A percentile compares a stretch with the other conserved stretches of the same genome.
Evolutionary conservation across 1,284 basidiomycete species (phyloP).

Genomic region (Ustilago bromivora): DNA sequence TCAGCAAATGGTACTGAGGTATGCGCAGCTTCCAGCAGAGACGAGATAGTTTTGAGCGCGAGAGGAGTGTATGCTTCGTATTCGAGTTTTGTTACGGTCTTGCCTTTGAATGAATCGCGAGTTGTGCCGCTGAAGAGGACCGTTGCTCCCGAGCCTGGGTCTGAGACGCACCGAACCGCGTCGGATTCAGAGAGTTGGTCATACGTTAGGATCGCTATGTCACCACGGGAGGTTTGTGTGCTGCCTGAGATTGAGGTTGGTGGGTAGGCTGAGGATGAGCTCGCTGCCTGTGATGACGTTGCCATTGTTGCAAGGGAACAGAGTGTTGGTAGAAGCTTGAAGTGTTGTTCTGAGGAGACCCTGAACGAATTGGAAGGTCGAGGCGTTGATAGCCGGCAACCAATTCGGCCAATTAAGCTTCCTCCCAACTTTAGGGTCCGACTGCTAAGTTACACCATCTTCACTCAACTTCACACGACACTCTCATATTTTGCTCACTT

Average conservation of each 20-base stretch:
- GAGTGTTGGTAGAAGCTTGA: neutral
- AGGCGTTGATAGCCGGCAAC: conserved; percentile 14
- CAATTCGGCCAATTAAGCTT: conserved; percentile 17
- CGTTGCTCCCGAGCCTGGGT: conserved; percentile 53
- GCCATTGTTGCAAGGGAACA: conserved; percentile 7
- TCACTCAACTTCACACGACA: neutral
- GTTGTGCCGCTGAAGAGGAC: conserved; percentile 82
- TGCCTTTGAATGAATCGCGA: conserved; percentile 77
- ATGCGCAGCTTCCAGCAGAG: conserved; percentile 33
- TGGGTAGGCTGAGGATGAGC: conserved; percentile 11
- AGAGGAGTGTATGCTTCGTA: conserved; percentile 84
- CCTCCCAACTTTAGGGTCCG: conserved; percentile 7
- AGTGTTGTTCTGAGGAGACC: neutral
- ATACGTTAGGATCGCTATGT: conserved; percentile 54
- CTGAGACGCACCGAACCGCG: conserved; percentile 37
- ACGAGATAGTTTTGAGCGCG: conserved; percentile 77
- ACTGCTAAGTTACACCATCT: neutral
- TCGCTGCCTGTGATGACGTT: neutral
- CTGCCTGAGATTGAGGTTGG: conserved; percentile 20
- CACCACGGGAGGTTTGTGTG: conserved; percentile 21
- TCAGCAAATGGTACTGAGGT: conserved; percentile 27
- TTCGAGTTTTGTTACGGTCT: conserved; percentile 79
- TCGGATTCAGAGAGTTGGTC: conserved; percentile 45
- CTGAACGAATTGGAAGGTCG: neutral
- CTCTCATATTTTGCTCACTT: neutral